Base-by-base conservation (phyloP, 345 rosid genomes). In the Kandelia obovata region DNA sequence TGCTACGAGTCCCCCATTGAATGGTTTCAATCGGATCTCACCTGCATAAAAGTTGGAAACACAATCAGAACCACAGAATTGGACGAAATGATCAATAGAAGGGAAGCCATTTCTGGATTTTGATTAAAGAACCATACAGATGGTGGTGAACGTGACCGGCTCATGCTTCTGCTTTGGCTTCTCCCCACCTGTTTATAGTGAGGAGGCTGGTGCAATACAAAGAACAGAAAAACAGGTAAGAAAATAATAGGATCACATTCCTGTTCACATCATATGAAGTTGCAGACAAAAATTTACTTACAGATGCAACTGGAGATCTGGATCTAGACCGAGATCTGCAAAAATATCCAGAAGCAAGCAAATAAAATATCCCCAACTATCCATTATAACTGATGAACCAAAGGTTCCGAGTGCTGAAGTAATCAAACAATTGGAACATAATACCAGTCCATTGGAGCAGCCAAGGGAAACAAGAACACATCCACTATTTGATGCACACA, bases 251-350 rank as follows among this genome's bases (percentile, higher is more conserved):
- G 23, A 31, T 16, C 16, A 8, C 13, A 9, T 32, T 53, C 35
- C 17, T n/a, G n/a, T 47, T 21, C 34, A 62, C 6, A 26, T 19
- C 52, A 53, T 3, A 21, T 6, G 19, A 15, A n/a, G 8, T 15
- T 46, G 10, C 31, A 15, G 20, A 61, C 2, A 0, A 8, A 57
- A 55, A 27, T 26, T 4, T 7, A 84, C 96, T 90, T 85, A 87
- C 96, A 3, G 90, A 79, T 60, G 86, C 71, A 47, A 72, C 53
- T 70, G 92, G 91, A 65, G 96, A 85, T 53, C 76, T 68, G 46
- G 95, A 90, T 49, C 88, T 83, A 46, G 88, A 83, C 5, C 7
- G 67, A 10, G 93, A 88, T 74, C 96, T 88, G 90, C 88, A 85
- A 85, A 78, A 76, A 73, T 28, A 74, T 65, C 72, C 73, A 78